Base-by-base conservation (phyloP, 768 basidiomycete genomes). In the Hortiboletus campestris region DNA sequence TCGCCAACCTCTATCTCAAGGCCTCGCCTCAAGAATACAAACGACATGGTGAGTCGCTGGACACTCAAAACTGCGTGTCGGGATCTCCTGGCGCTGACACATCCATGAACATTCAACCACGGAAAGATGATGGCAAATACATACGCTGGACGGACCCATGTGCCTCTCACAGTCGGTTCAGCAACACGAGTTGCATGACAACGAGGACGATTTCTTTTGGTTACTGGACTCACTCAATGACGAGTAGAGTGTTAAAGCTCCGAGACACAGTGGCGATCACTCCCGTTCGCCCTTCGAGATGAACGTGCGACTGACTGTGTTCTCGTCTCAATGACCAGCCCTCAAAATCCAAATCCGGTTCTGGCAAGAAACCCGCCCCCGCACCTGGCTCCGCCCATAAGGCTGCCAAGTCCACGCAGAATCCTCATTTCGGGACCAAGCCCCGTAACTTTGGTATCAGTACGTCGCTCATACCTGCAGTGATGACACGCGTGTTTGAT, bases 391-490 rank as follows among this genome's bases (percentile, higher is more conserved):
- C 89, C 70, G 86, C 86, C 66, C 81, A 81, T 80, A 91, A 91
- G 77, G 59, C 78, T 35, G 72, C 80, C 62, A 92, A 94, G 77
- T 67, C 74, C 36, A 85, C 85, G 74, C 95, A 95, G 80, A 98
- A 98, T 82, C 96, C 96, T 66, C 85, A 98, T 64, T 97, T 98
- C 74, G 94, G 97, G 80, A 72, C 93, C 52, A 79, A 72, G 58
- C 84, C 94, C 66, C 91, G 89, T 75, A 95, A 94, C 81, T 98
- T 96, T 73, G 93, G 92, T n/a, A n/a, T n/a, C n/a, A n/a, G n/a
- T n/a, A n/a, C n/a, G n/a, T n/a, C n/a, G n/a, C n/a, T n/a, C n/a
- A 1, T 41, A 1, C 42, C 55, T 44, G 43, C 4, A 39, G 4
- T 19, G 1, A 32, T 39, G 4, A 9, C 17, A 28, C 1, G 0